Conservation (phyloP, 768 basidiomycete genomes). For the Calocybe gangraenosa region DNA sequence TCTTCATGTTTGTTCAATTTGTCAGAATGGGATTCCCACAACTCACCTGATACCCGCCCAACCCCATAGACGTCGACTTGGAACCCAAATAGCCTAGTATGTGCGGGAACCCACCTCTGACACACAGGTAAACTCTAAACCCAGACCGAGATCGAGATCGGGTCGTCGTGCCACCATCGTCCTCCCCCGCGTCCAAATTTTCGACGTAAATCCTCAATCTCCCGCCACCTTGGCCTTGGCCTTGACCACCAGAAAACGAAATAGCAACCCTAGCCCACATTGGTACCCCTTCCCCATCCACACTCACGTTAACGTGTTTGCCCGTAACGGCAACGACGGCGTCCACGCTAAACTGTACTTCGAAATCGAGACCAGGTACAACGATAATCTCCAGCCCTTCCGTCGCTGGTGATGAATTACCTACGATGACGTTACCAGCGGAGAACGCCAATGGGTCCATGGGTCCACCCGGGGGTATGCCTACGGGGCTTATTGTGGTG, state of each 20-base stretch:
- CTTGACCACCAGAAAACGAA: too few relatives aligned
- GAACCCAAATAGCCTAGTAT: constrained; percentile 56
- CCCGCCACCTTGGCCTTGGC: too few relatives aligned
- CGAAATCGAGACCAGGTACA: constrained; percentile 37
- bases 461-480: constrained; percentile 60
- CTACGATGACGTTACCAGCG: constrained; percentile 54
- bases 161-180: too few relatives aligned
- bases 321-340: constrained; percentile 57
- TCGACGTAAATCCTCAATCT: too few relatives aligned
- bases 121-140: constrained; percentile 50
- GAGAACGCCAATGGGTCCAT: constrained; percentile 58
- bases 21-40: constrained; percentile 9
- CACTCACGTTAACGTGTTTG: constrained; percentile 34
- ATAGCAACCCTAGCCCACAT: constrained; percentile 51
- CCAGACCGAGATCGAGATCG: constrained; percentile 32
- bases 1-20: too few relatives aligned
- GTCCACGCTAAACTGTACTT: constrained; percentile 44
- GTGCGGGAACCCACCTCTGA: constrained; percentile 58
- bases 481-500: constrained; percentile 39
- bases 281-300: constrained; percentile 32
- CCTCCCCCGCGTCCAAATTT: too few relatives aligned
- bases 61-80: constrained; percentile 60
- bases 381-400: constrained; percentile 57
- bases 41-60: constrained; percentile 60
- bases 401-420: constrained; percentile 41